Evolutionary conservation across 768 basidiomycete genomes (phyloP), one percentile per base, ranked within the genome.

Genomic region (Collybia mongolica): DNA sequence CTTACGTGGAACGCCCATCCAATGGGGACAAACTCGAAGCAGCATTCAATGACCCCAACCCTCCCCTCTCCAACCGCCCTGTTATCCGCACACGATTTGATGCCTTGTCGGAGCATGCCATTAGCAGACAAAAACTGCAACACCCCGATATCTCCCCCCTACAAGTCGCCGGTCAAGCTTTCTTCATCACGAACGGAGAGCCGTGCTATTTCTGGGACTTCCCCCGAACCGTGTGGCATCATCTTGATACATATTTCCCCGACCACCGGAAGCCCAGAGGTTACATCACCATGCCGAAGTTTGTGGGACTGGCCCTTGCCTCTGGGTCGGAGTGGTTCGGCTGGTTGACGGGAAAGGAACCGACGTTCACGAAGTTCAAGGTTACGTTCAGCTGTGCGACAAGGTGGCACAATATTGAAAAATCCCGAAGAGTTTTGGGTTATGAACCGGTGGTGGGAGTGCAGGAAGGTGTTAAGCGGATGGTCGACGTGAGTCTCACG

Each of bases 121-220:
- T 92, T 48, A 76, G 73, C 24, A 73, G 78, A 39, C 70, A 78
- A 22, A 80, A 81, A 57, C 57, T 80, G 15, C 55, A 60, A 20
- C 56, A 70, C 41, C 71, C 74, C 36, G 71, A 77, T 5, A 65
- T 65, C 0, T 78, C 79, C 44, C 83, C 85, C 6, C 75, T 93
- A 7, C 79, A 86, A 56, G 90, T 98, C 46, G 94, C 93, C 4
- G 96, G 96, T 0, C 90, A 98, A 65, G 90, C 72, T 2, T 99
- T 94, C 74, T 96, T 93, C 77, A 90, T 99, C 69, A 95, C 94
- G 49, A 98, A 98, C 62, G 93, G 94, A 54, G 95, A 98, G 64
- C 96, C 95, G 2, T 78, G 86, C 49, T 91, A 92, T 68, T 98
- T 98, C 74, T 99, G 96, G 96, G 94, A 97, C 70, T 86, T 96